These are phyloP conservation scores for Hemisphaericaspora xylofermentans DNA, from an alignment of 1,139 yeast genomes.

Conservation along the genomic window DNA sequence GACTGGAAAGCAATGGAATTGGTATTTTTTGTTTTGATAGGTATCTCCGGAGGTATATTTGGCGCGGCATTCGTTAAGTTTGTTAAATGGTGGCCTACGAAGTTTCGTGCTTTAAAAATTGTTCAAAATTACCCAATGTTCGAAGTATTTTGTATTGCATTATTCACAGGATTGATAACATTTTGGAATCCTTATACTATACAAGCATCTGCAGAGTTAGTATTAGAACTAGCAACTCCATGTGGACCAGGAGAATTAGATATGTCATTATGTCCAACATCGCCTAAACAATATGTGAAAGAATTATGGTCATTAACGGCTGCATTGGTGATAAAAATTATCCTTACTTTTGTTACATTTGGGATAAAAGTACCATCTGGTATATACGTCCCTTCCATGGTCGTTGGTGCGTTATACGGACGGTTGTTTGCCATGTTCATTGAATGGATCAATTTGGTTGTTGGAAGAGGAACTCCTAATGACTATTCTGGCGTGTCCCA, in stretches of 20 bases:
- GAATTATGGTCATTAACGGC: conserved; percentile 36
- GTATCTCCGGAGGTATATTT: conserved; percentile 57
- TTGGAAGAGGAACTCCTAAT: conserved; percentile 10
- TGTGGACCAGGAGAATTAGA: conserved; percentile 32
- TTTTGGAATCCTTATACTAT: conserved; percentile 55
- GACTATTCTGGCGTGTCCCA: conserved; percentile 11
- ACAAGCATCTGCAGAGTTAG: conserved; percentile 53
- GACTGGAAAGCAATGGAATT: conserved; percentile 58
- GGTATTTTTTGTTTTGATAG: conserved; percentile 47
- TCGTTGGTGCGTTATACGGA: conserved; percentile 65
- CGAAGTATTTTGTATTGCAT: conserved; percentile 50
- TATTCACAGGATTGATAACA: conserved; percentile 49
- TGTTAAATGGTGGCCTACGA: conserved; percentile 49
- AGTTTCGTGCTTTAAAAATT: conserved; percentile 32
- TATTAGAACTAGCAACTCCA: conserved; percentile 54
- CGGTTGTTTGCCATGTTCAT: conserved; percentile 50
- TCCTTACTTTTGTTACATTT: conserved; percentile 53
- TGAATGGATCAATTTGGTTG: conserved; percentile 35
- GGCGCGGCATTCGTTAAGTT: conserved; percentile 57
- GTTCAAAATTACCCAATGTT: conserved; percentile 43
- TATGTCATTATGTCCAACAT: conserved; percentile 44
- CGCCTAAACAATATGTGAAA: conserved; percentile 25
- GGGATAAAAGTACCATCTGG: conserved; percentile 68
- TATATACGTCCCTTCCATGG: conserved; percentile 70
- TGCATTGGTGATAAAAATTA: conserved; percentile 49